Base-by-base conservation (phyloP, 2,329 filamentous ascomycete species). In the Fusarium decemcellulare region DNA sequence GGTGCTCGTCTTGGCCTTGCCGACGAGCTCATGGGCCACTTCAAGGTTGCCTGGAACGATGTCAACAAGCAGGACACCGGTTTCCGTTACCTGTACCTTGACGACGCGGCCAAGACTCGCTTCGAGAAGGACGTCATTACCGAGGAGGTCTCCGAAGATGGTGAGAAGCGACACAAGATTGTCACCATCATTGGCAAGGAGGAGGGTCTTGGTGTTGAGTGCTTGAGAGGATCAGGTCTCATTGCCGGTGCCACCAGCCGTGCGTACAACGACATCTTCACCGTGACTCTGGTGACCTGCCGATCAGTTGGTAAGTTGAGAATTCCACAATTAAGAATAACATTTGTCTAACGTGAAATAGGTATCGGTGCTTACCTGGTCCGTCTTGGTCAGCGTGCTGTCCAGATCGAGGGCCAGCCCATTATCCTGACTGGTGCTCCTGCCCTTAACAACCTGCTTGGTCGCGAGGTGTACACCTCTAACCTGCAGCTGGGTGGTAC, bases 221-320 rank as follows among this genome's bases (percentile, higher is more conserved):
- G 95, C 84, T 85, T 99, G 81, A 92, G 94, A 81, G 96, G 96
- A 68, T 99, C 96, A 73, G 96, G 96, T 90, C 89, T 99, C 74
- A 99, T 99, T 83, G 96, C 96, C 65, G 96, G 96, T 86, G 95
- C 95, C 76, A 99, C 96, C 37, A 97, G 95, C 79, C 91, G 93
- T 79, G 96, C 96, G 43, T 99, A 99, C 83, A 95, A 98, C 77
- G 96, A 99, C 80, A 98, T 99, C 80, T 99, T 99, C 85, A 99
- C 96, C 62, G 92, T 98, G 77, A 99, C 96, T 18, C 87, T 99
- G 72, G 96, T 99, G 67, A 99, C 96, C 68, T 99, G 96, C 83
- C 92, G 96, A 78, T 99, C 96, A 74, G 96, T 99, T 79, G 96
- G 96, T 91, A 85, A 81, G 84, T 82, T 59, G 43, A 47, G 64